These are phyloP conservation scores for Dichotomopilus funicola DNA, from an alignment of 2,329 filamentous ascomycete genomes.

Conservation along the genomic window DNA sequence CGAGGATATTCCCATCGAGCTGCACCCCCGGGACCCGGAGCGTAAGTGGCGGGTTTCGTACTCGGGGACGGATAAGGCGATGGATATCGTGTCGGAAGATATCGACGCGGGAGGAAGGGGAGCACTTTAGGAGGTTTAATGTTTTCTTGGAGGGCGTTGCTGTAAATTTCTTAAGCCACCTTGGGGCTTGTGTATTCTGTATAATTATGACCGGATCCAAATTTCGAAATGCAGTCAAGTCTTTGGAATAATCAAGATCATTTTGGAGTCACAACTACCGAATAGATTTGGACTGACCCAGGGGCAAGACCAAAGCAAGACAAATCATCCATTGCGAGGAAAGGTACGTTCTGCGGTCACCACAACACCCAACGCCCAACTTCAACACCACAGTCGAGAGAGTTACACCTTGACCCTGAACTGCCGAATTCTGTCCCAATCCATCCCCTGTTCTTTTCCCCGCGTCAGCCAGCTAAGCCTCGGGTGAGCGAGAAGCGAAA, in stretches of 20 bases:
- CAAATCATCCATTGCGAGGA: neutral
- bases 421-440: no score
- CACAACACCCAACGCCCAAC: no score
- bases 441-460: no score
- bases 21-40: conserved; percentile 13
- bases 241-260: no score
- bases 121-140: neutral
- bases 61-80: conserved; percentile 17
- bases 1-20: conserved; percentile 22
- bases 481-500: no score
- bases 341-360: no score
- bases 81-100: conserved; percentile 28
- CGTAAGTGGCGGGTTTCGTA: conserved; percentile 21
- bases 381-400: no score
- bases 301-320: neutral
- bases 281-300: neutral
- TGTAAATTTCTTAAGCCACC: neutral
- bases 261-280: no score
- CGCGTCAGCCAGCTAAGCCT: no score
- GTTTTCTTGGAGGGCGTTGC: neutral
- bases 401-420: no score
- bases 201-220: neutral
- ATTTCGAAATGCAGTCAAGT: no score
- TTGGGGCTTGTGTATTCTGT: neutral
- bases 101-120: conserved; percentile 1